Evolutionary conservation across 306 rosid species (phyloP).

Genomic region (Spatholobus suberectus): DNA sequence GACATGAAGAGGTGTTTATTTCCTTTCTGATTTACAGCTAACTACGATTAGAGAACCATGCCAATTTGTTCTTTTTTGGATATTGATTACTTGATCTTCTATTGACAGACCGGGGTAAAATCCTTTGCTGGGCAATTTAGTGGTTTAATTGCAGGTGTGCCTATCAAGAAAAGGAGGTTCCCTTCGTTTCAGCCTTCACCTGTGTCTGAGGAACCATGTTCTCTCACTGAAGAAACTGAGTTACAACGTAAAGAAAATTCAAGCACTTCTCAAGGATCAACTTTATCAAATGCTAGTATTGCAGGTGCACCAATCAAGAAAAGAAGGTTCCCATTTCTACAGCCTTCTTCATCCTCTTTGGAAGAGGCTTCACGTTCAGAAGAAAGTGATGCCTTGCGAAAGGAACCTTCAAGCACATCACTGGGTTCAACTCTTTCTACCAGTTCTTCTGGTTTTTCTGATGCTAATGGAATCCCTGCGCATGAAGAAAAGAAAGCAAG

Average conservation of each 20-base stretch:
- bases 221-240: slow-evolving; percentile 48
- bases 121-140: slow-evolving; percentile 66
- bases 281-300: slow-evolving; percentile 54
- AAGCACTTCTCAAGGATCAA: slow-evolving; percentile 58
- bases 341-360: slow-evolving; percentile 42
- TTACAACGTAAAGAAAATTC: slow-evolving; percentile 54
- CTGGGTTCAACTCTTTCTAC: slow-evolving; percentile 56
- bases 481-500: slow-evolving; percentile 56
- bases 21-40: slow-evolving; percentile 63
- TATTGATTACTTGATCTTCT: slow-evolving; percentile 78
- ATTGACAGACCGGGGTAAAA: slow-evolving; percentile 88
- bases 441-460: slow-evolving; percentile 55
- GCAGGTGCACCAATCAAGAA: slow-evolving; percentile 64
- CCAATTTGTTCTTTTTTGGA: slow-evolving; percentile 53
- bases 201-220: slow-evolving; percentile 58
- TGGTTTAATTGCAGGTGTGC: slow-evolving; percentile 88
- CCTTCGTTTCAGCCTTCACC: slow-evolving; percentile 67
- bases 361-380: slow-evolving; percentile 41
- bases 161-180: slow-evolving; percentile 94
- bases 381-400: slow-evolving; percentile 38
- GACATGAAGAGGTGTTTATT: slow-evolving; percentile 89
- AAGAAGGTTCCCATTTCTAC: slow-evolving; percentile 53
- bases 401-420: slow-evolving; percentile 55
- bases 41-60: slow-evolving; percentile 59
- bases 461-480: slow-evolving; percentile 43